Percentiles rank a stretch among this genome's conserved stretches.
phyloP scores from a whole-genome alignment of 768 basidiomycete genomes.

The Heimioporus sp. region DNA sequence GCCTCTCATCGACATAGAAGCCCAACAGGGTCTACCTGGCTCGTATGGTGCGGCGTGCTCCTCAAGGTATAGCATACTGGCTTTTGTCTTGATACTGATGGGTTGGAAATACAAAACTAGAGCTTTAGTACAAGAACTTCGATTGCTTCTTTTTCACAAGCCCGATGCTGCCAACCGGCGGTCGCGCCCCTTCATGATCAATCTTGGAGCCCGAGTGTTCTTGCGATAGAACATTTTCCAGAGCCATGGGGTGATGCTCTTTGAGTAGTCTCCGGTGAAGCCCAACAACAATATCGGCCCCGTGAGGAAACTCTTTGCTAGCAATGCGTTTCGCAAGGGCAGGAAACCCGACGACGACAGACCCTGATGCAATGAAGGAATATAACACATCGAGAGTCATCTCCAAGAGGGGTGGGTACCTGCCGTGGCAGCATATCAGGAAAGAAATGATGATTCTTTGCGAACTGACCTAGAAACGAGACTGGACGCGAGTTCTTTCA shows the following conservation, averaged over 20 bases:
- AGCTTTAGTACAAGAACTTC: too few species aligned
- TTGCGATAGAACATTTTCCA: too few species aligned
- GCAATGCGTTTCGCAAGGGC: conserved; percentile 15
- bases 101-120: too few species aligned
- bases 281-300: conserved; percentile 21
- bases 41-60: too few species aligned
- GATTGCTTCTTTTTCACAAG: too few species aligned
- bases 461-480: conserved; percentile 16
- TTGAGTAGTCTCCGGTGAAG: conserved; percentile 17
- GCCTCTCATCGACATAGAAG: too few species aligned
- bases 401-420: conserved; percentile 16
- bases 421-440: not conserved
- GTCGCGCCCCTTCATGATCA: too few species aligned
- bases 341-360: conserved; percentile 11
- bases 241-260: not conserved
- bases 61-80: too few species aligned
- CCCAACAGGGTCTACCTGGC: too few species aligned
- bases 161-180: too few species aligned
- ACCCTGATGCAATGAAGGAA: conserved; percentile 10
- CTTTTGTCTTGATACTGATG: too few species aligned
- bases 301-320: conserved; percentile 17
- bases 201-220: too few species aligned
- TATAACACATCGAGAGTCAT: conserved; percentile 25
- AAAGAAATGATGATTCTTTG: not conserved
- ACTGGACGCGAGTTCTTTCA: conserved; percentile 21